Evolutionary conservation across 805 yeast species (phyloP), one percentile per base, ranked within the genome.

Genomic region (Schwanniomyces polymorphus): DNA sequence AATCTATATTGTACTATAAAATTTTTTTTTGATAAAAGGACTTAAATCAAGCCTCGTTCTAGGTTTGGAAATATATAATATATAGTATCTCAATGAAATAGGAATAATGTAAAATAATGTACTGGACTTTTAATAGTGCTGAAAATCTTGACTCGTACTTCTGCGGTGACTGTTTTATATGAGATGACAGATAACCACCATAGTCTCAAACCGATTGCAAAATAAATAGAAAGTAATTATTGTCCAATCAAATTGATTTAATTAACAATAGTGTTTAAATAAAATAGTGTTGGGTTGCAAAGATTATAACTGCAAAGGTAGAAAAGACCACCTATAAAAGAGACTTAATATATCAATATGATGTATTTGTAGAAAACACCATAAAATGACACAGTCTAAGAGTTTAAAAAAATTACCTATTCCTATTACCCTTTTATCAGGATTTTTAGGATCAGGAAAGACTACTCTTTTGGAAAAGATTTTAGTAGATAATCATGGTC

Each of bases 391-490:
- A 14, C 4, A 34, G 14, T 34, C 26, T 3, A 21, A 21, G 21
- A 21, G 27, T 21, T 37, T 21, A 9, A 37, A 37, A 21, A 37
- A 37, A n/a, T 37, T 37, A 46, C 72, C 78, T 12, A 66, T 75
- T 41, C 78, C 78, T 17, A 70, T 75, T 10, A 74, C 80, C 1
- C 60, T 75, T n/a, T 58, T 75, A 26, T 74, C 79, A 5, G 80
- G 79, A 1, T 75, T 75, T 48, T 55, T 75, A 17, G 79, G 79
- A 4, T 60, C 75, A 11, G 80, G 80, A 1, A 75, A 75, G 52
- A 75, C 80, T 9, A 75, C 80, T 2, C 57, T 75, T 7, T 58
- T 75, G n/a, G 76, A 75, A 49, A 61, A 67, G 35, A 75, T 75
- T 33, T 57, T 75, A 27, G 72, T 67, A 3, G 55, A 65, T 5